phyloP scores from a whole-genome alignment of 2,329 filamentous ascomycete species.

The Plenodomus lindquistii region DNA sequence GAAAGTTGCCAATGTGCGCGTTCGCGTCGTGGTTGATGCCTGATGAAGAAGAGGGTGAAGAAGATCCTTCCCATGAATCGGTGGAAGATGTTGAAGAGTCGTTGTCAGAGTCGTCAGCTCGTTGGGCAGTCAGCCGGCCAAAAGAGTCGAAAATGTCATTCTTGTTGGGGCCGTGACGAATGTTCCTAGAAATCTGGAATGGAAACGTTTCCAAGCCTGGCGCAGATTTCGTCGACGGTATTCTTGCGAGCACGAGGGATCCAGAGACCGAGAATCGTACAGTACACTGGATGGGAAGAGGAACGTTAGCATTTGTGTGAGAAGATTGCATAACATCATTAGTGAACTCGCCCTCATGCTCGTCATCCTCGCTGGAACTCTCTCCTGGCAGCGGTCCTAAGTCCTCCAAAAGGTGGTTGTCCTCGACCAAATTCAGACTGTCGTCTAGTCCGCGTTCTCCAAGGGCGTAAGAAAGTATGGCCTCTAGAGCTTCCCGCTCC shows the following conservation, averaged over 20 bases:
- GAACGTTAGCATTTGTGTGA: conserved; percentile 67
- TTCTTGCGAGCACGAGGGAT: conserved; percentile 53
- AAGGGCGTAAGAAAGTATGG: conserved; percentile 63
- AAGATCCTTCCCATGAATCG: conserved; percentile 43
- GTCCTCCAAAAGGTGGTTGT: conserved; percentile 59
- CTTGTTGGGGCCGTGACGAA: conserved; percentile 31
- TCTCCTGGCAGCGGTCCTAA: conserved; percentile 56
- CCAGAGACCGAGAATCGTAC: conserved; percentile 62
- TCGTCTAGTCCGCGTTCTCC: conserved; percentile 64
- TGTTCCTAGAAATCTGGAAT: conserved; percentile 32
- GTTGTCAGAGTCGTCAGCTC: conserved; percentile 24
- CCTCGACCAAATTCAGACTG: conserved; percentile 50
- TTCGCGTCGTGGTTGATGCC: conserved; percentile 47
- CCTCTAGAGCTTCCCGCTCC: conserved; percentile 62
- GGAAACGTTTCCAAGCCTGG: conserved; percentile 23
- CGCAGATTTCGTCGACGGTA: conserved; percentile 50
- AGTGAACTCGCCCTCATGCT: conserved; percentile 56
- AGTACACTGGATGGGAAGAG: conserved; percentile 62
- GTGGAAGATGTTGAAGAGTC: conserved; percentile 33
- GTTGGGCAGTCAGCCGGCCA: conserved; percentile 50
- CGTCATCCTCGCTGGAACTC: conserved; percentile 83
- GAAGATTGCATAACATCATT: conserved; percentile 57
- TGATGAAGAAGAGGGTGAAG: conserved; percentile 44
- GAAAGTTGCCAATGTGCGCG: conserved; percentile 48
- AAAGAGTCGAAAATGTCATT: conserved; percentile 66